Conservation (phyloP, 1,284 basidiomycete species). For the Ustilago xerochloae region DNA sequence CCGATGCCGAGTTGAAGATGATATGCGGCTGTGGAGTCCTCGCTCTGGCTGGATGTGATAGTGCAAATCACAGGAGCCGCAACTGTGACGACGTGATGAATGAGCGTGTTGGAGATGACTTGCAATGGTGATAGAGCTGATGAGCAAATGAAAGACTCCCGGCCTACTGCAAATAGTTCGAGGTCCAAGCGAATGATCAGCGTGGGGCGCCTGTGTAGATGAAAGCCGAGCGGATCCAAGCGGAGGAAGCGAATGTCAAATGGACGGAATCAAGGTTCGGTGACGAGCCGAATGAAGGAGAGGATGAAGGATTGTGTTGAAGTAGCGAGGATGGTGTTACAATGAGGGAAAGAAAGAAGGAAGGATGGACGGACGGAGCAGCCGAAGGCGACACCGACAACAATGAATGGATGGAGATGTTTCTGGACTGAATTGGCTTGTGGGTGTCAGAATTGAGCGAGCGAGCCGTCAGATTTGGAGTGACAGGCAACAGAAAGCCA, state of each 20-base stretch:
- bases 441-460: not conserved
- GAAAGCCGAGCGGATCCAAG: not conserved
- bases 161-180: not conserved
- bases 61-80: too few species aligned
- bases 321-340: too few species aligned
- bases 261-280: not conserved
- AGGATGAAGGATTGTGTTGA: too few species aligned
- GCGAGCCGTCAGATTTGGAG: not conserved
- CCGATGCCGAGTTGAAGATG: too few species aligned
- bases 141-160: not conserved
- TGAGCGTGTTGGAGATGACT: too few species aligned
- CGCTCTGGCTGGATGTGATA: too few species aligned
- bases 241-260: not conserved
- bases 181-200: not conserved
- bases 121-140: not conserved
- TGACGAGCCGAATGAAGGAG: not conserved
- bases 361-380: not conserved
- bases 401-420: not conserved
- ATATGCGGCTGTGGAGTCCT: too few species aligned
- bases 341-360: not conserved
- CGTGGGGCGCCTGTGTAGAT: not conserved
- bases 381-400: not conserved
- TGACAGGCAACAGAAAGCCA: conserved; percentile 4
- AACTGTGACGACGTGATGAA: too few species aligned
- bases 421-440: too few species aligned